Evolutionary conservation across 1,139 yeast genomes (phyloP), one percentile per base, ranked within the genome.

Genomic region (Sugiyamaella novakii): DNA sequence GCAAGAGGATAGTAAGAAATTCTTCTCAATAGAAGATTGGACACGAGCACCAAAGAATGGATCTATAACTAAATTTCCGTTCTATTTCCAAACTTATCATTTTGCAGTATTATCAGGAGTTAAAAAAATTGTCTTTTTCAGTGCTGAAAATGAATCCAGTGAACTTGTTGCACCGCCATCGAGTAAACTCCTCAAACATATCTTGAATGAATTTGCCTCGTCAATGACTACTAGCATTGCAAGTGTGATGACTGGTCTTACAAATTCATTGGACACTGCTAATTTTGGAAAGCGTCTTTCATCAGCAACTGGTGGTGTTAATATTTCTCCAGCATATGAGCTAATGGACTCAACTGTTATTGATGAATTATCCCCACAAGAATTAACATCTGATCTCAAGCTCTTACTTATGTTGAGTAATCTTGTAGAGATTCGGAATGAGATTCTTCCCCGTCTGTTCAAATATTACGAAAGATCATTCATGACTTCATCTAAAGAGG

Each of bases 401-500:
- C 68, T 63, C 55, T 68, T 60, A 59, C 69, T 53, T 42, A 73
- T 82, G 0, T 63, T 83, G 43, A 75, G 80, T 48, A 82, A 83
- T 58, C 63, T 83, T 47, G 74, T 73, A 47, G 73, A 72, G 31
- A 63, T 84, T 24, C 69, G 77, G 35, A 69, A 68, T 15, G 59
- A 56, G 10, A 68, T 76, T 1, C 65, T 82, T 25, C 81, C 85
- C 0, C 59, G 64, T n/a, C 62, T 81, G 15, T 61, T 79, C 19
- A 71, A 68, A 24, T 66, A 65, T 29, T 80, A 77, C 59, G 83
- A 81, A 54, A 61, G 67, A 3, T 68, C 69, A 2, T 80, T 82
- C 57, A 74, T 72, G 33, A 66, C 75, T 24, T 68, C 69, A 11
- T 55, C 77, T 17, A 66, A 69, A 8, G 65, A 67, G 2, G 70